Base-by-base conservation (phyloP, 805 yeast genomes). In the Lipomyces starkeyi region DNA sequence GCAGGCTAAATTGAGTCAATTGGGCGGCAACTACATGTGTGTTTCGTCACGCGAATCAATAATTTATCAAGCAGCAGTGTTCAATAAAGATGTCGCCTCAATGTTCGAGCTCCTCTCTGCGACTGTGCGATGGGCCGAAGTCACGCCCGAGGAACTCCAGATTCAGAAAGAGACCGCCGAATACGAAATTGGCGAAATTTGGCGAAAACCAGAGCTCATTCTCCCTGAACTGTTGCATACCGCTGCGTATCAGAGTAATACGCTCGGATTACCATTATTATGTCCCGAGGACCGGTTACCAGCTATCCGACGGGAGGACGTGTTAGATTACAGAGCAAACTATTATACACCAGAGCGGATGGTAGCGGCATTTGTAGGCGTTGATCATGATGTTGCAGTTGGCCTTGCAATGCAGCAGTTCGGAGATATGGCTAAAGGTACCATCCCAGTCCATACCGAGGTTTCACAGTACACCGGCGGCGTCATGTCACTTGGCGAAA, bases 11-110 rank as follows among this genome's bases (percentile, higher is more conserved):
- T 81, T 95, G 70, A 93, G 92, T 66, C 82, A 86, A 49, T 79
- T 95, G 66, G 99, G 99, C 60, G 99, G 98, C 14, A 94, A 93
- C 78, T 93, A 90, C 79, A 93, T 91, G 87, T 91, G 97, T 76
- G 89, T 97, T 0, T 90, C 97, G 0, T 91, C 96, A 7, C 84
- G 99, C 75, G 99, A 95, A 78, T 86, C 96, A 3, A 84, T 94
- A 82, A 86, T 94, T 80, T 95, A 95, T 78, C 98, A 95, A 79
- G 96, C 98, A 0, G 89, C 97, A 2, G 97, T 93, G 0, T 94
- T 95, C 84, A 93, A 93, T 77, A 83, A 84, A 58, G 97, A 93
- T 75, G 88, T 90, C 9, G 94, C 87, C 53, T 82, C 83, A 71
- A 92, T 95, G 97, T 86, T 91, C 71, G 84, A 85, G 58, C 82